Evolutionary conservation across 2,329 filamentous ascomycete species (phyloP).

Genomic region (Erysiphe neolycopersici): DNA sequence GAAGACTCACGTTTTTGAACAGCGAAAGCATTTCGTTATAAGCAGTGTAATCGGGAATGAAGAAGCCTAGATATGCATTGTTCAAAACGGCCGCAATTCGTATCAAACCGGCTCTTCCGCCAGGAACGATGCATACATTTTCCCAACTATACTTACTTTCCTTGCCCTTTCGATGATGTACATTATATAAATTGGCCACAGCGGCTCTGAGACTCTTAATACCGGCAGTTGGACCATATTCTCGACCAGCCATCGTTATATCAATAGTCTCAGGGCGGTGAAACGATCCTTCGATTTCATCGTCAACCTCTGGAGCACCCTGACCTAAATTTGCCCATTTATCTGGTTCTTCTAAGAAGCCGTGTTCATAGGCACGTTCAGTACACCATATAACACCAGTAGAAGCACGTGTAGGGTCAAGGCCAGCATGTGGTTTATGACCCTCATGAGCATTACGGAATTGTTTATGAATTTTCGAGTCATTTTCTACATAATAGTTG

Average conservation of each 20-base stretch:
- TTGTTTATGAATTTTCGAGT: conserved; percentile 63
- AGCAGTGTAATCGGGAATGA: conserved; percentile 83
- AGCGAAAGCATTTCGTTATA: conserved; percentile 95
- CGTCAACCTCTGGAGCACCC: conserved; percentile 79
- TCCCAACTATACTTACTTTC: conserved; percentile 84
- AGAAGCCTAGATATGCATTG: conserved; percentile 80
- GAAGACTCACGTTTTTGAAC: conserved; percentile 52
- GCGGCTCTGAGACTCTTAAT: conserved; percentile 77
- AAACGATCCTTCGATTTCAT: conserved; percentile 77
- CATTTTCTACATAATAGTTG: conserved; percentile 31
- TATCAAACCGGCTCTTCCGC: conserved; percentile 76
- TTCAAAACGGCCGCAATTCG: conserved; percentile 83
- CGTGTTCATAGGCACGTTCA: conserved; percentile 67
- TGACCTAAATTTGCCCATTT: conserved; percentile 85
- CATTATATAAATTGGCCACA: conserved; percentile 79
- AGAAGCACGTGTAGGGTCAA: conserved; percentile 65
- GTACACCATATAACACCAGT: conserved; percentile 90
- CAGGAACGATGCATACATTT: conserved; percentile 89
- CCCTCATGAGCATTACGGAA: conserved; percentile 80
- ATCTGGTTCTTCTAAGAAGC: conserved; percentile 57
- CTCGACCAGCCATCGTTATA: conserved; percentile 49
- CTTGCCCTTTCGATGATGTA: conserved; percentile 69
- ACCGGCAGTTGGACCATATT: conserved; percentile 83
- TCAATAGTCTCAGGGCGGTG: conserved; percentile 54
- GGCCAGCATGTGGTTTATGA: conserved; percentile 69